Evolutionary conservation across 345 rosid species (phyloP), one percentile per base, ranked within the genome.

Genomic region (Brassica napus): DNA sequence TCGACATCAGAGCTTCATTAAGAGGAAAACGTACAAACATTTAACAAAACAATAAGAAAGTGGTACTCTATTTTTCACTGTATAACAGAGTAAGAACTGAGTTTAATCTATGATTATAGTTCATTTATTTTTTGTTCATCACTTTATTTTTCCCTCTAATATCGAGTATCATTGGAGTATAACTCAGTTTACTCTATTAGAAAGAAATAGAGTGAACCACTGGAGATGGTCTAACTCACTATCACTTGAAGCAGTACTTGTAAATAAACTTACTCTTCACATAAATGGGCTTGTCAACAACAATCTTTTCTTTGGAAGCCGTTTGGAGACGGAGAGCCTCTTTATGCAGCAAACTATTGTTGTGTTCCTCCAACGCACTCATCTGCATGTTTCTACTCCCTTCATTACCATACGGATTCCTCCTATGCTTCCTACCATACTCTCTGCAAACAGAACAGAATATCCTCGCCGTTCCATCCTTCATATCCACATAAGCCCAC

Each of bases 301-400:
- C 86, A 69, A 89, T 88, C 85, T 93, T 93, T 77, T 95, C 99
- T 86, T 95, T 93, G 31, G 99, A 95, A 68, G 98, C 98, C 86
- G 83, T 90, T 85, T 93, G 99, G 74, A 95, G 97, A 69, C 98
- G 98, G 44, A 95, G 88, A 78, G 99, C 99, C 83, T 95, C 99
- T 82, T 93, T 95, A 83, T 95, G 99, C 82, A 95, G 93, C 89
- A 95, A 88, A 86, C 99, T 95, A 74, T 95, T 95, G 77, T 95
- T 95, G 73, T 95, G 99, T 76, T 95, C 99, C 79, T 95, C 98
- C 74, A 95, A 74, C 16, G 99, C 99, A 87, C 99, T 95, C 98
- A 95, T 95, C 88, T 95, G 98, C 99, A 95, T 95, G 75, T 95
- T 95, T 81, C 94, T 87, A 86, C 99, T 95, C 66, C 99, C 99